Evolutionary conservation across 139 green algal genomes (phyloP).

Genomic region (Chlamydomonas eustigma): DNA sequence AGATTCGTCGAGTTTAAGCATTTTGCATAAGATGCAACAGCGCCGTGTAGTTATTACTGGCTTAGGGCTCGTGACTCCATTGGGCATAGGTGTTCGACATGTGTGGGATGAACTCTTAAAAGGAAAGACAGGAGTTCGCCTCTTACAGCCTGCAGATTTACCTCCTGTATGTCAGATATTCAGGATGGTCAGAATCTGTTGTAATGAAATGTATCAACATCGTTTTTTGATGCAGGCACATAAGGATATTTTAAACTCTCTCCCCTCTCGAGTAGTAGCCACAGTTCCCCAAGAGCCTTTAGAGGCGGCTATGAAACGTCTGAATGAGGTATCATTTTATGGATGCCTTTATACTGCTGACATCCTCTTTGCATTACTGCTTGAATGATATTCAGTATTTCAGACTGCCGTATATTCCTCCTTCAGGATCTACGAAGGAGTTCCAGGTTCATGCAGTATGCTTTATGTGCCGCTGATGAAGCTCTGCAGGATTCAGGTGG

Average conservation of each 20-base stretch:
- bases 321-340: conserved; percentile 36
- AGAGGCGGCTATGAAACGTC: neutral
- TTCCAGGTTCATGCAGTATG: conserved; percentile 22
- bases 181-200: too few relatives aligned
- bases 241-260: conserved; percentile 17
- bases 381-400: too few relatives aligned
- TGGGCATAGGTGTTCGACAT: conserved; percentile 61
- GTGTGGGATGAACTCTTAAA: conserved; percentile 65
- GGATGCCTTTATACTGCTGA: too few relatives aligned
- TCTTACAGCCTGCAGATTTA: conserved; percentile 62
- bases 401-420: too few relatives aligned
- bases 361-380: too few relatives aligned
- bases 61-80: conserved; percentile 79
- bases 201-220: too few relatives aligned
- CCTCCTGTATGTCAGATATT: conserved; percentile 57
- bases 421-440: conserved; percentile 25
- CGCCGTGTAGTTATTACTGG: too few relatives aligned
- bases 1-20: too few relatives aligned
- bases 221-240: conserved; percentile 21
- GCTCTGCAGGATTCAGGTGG: conserved; percentile 57
- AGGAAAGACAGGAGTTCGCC: conserved; percentile 56
- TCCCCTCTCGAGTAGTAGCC: conserved; percentile 65
- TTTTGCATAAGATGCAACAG: too few relatives aligned
- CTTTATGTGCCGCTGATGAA: conserved; percentile 28
- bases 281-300: conserved; percentile 46